Evolutionary conservation across 805 yeast species (phyloP), one percentile per base, ranked within the genome.

Genomic region (Hyphopichia homilentoma): DNA sequence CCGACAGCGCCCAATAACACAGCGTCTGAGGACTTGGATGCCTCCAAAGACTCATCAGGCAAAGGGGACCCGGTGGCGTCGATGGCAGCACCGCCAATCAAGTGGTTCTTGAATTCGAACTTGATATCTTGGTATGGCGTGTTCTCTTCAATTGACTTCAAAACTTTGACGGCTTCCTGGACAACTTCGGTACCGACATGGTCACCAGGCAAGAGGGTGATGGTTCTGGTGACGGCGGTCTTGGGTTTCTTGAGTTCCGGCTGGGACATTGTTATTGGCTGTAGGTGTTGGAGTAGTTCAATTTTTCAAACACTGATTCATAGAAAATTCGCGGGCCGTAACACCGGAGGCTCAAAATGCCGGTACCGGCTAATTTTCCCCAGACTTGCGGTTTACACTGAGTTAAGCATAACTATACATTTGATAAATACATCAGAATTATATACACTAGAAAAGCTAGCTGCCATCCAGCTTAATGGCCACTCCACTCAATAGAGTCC

Each of bases 1-100:
- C 98, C 98, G 21, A 93, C 98, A 6, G 98, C 96, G 45, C 98
- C 98, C 36, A 93, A 72, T 44, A 93, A 68, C n/a, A 93, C 95
- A 16, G 97, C 98, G 57, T 90, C 94, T 1, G 97, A 82, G 27
- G 67, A 65, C 62, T 86, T 88, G 22, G 97, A 75, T 7, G 95
- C 88, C 28, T 67, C 84, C 29, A 93, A 70, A 3, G 96, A 75
- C 36, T 73, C 90, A 39, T 84, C 95, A 11, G 96, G 84, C 43
- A 93, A 70, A 38, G 98, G 97, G 32, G 59, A 81, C 33, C 98
- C 98, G 27, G 94, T 82, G 36, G 96, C 96, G 58, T 93, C 98
- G 52, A 93, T 90, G 29, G 97, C 95, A 32, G 97, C 97, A 52
- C 98, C 98, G 43, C 98, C 98, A 48, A 93, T 90, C 50, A 90